A percentile compares a stretch with the other conserved stretches of the same genome.
phyloP scores from a whole-genome alignment of 495 filamentous ascomycete genomes.

The Hypoxylon intermedium region DNA sequence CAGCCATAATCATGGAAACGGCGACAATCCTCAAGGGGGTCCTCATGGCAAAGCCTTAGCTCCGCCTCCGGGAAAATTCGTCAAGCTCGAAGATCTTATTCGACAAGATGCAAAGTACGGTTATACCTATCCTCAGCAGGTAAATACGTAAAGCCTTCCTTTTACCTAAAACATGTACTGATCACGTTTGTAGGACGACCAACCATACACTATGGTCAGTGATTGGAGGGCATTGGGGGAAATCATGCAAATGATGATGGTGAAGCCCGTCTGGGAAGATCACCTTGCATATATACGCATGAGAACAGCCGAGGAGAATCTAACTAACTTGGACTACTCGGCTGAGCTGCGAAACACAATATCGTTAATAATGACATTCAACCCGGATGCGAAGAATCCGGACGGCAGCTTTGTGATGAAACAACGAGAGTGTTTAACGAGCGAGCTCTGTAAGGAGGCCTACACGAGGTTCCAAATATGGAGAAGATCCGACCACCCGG shows the following conservation, averaged over 20 bases:
- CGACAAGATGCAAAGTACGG: constrained; percentile 8
- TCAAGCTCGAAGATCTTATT: constrained; percentile 17
- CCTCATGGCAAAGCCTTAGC: constrained; percentile 22
- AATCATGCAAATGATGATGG: constrained; percentile 43
- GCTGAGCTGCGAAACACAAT: constrained; percentile 31
- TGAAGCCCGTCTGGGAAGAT: constrained; percentile 6
- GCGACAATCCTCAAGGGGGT: background rate
- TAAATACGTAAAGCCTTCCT: constrained; percentile 9
- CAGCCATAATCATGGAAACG: constrained; percentile 38
- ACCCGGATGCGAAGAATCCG: constrained; percentile 27
- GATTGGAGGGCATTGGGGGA: constrained; percentile 41
- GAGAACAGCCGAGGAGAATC: constrained; percentile 11
- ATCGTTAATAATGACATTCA: constrained; percentile 32
- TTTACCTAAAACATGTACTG: background rate
- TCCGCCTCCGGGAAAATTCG: constrained; percentile 5
- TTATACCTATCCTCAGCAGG: constrained; percentile 31
- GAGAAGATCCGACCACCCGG: background rate
- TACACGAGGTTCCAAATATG: background rate
- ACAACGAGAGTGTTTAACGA: constrained; percentile 18
- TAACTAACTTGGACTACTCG: constrained; percentile 20
- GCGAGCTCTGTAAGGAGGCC: constrained; percentile 4
- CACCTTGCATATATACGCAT: constrained; percentile 21
- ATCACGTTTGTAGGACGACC: constrained; percentile 26
- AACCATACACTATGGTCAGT: constrained; percentile 41
- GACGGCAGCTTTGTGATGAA: background rate